phyloP scores from a whole-genome alignment of 108 stramenopile genomes.

The Fistulifera pelliculosa region DNA sequence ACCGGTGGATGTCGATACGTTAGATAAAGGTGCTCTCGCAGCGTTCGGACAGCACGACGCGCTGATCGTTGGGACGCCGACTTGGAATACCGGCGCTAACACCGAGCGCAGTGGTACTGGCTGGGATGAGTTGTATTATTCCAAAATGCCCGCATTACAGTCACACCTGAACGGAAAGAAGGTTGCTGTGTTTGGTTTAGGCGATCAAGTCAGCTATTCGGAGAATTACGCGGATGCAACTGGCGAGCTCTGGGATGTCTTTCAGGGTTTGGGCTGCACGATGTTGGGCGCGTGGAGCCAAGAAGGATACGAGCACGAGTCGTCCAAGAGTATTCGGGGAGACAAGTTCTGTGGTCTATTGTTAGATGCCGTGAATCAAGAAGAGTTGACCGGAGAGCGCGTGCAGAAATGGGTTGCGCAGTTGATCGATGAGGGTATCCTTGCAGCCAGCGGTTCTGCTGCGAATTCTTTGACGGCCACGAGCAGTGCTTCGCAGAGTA shows the following conservation, averaged over 20 bases:
- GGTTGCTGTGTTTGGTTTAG: conserved; percentile 83
- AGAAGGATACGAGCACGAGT: conserved; percentile 80
- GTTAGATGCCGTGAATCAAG: conserved; percentile 78
- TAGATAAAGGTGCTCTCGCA: conserved; percentile 39
- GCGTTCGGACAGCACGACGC: conserved; percentile 62
- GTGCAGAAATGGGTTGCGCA: conserved; percentile 72
- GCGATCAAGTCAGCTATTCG: conserved; percentile 63
- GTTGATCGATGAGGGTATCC: conserved; percentile 61
- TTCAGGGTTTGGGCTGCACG: conserved; percentile 62
- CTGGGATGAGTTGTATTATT: conserved; percentile 88
- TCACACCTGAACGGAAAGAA: conserved; percentile 55
- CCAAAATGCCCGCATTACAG: conserved; percentile 42
- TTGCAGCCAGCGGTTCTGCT: conserved; percentile 25
- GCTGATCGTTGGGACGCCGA: conserved; percentile 62
- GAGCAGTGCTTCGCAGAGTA: neutral
- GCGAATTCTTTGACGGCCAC: conserved; percentile 4
- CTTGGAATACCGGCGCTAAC: conserved; percentile 76
- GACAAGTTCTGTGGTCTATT: conserved; percentile 79
- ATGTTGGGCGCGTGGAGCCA: conserved; percentile 67
- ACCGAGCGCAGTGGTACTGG: conserved; percentile 76
- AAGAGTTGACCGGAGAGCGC: conserved; percentile 65
- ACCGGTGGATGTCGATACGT: conserved; percentile 66
- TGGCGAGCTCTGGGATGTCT: conserved; percentile 84
- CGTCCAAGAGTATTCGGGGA: conserved; percentile 70
- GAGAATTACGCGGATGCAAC: conserved; percentile 86